A percentile compares a stretch with the other conserved stretches of the same genome.
These are phyloP conservation scores for Ceratobasidium sp. DNA, from an alignment of 1,284 basidiomycete species.

Conservation along the genomic window DNA sequence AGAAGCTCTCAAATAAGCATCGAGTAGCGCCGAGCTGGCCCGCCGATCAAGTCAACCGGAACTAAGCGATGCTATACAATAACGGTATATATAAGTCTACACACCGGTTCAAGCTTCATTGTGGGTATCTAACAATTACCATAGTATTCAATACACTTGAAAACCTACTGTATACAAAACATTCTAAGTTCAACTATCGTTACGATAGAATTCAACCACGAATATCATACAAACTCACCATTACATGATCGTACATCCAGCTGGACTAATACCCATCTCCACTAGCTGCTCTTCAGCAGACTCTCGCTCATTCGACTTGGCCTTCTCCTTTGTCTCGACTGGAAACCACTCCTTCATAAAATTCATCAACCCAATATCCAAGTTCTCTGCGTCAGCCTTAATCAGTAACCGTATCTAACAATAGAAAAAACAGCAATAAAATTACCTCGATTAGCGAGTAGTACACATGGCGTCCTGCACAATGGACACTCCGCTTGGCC, in stretches of 20 bases:
- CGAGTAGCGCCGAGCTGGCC: not conserved
- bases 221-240: not conserved
- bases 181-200: no score
- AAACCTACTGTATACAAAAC: no score
- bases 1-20: conserved; percentile 10
- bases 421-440: conserved; percentile 49
- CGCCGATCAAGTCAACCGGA: conserved; percentile 18
- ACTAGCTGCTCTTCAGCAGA: conserved; percentile 78
- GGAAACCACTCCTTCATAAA: conserved; percentile 97
- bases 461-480: conserved; percentile 83
- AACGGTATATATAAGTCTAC: not conserved
- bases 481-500: conserved; percentile 87
- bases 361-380: conserved; percentile 84
- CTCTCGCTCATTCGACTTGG: conserved; percentile 83
- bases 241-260: conserved; percentile 25
- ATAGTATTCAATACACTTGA: no score
- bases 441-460: conserved; percentile 81
- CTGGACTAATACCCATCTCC: conserved; percentile 65
- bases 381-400: conserved; percentile 69
- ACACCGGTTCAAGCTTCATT: not conserved
- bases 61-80: not conserved
- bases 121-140: no score
- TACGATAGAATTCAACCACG: not conserved
- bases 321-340: conserved; percentile 82
- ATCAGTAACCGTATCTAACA: conserved; percentile 6